Conservation (phyloP, 441 rosid species). For the Geranium incanum region DNA sequence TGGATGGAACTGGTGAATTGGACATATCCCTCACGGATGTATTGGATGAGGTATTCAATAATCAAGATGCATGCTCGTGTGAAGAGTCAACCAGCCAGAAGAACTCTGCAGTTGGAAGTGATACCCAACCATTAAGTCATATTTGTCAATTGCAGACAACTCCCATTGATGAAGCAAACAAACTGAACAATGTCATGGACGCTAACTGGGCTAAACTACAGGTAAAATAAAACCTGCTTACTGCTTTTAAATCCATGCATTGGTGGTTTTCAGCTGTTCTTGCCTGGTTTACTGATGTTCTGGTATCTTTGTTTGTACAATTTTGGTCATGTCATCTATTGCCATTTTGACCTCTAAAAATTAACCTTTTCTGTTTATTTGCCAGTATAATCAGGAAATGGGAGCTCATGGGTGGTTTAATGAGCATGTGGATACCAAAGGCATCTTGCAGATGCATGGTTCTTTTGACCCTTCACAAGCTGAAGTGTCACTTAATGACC, state of each 20-base stretch:
- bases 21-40: constrained; percentile 44
- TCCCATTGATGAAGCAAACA: constrained; percentile 21
- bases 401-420: constrained; percentile 25
- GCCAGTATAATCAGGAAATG: constrained; percentile 23
- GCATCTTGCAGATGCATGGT: constrained; percentile 29
- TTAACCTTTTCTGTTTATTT: constrained; percentile 16
- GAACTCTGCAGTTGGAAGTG: constrained; percentile 24
- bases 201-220: constrained; percentile 32
- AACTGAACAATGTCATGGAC: constrained; percentile 14
- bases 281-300: not conserved
- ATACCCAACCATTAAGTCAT: constrained; percentile 25
- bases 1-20: constrained; percentile 43
- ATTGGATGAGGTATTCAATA: constrained; percentile 43
- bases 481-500: constrained; percentile 21
- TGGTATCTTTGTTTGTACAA: no score
- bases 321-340: not conserved
- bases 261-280: not conserved
- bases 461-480: constrained; percentile 27
- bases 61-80: constrained; percentile 35
- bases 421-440: constrained; percentile 27
- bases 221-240: constrained; percentile 28
- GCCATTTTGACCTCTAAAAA: constrained; percentile 7
- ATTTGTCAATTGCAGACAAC: constrained; percentile 10
- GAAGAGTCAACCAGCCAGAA: constrained; percentile 38
- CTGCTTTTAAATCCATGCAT: no score